A percentile compares a stretch with the other conserved stretches of the same genome.
Conservation (phyloP, 78 protist species). For the Creolimax fragrantissima region DNA sequence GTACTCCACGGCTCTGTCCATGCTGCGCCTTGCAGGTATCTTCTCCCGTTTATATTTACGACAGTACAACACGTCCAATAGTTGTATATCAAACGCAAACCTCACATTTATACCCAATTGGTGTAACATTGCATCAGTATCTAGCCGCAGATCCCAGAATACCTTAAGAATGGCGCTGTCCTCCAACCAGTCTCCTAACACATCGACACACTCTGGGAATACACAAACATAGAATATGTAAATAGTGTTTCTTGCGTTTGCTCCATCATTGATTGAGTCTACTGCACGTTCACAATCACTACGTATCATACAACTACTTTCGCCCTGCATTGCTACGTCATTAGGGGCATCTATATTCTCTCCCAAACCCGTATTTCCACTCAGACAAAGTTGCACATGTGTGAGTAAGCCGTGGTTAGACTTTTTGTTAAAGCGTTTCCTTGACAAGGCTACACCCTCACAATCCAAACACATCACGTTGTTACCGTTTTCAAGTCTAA, state of each 20-base stretch:
- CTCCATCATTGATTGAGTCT: not conserved
- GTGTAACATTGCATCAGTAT: not conserved
- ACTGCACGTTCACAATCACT: no score
- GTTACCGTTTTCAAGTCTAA: not conserved
- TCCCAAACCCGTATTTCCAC: not conserved
- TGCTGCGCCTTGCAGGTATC: not conserved
- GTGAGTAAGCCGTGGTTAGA: not conserved
- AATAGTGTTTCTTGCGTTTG: not conserved
- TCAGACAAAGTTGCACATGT: not conserved
- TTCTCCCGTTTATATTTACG: not conserved
- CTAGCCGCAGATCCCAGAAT: not conserved
- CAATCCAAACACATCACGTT: not conserved
- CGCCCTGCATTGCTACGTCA: not conserved
- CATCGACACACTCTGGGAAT: not conserved
- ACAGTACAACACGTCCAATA: not conserved
- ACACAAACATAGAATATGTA: not conserved
- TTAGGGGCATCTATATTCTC: not conserved
- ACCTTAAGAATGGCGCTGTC: not conserved
- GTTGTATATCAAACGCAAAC: not conserved
- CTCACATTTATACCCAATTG: not conserved
- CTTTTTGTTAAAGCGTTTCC: not conserved
- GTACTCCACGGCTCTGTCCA: not conserved
- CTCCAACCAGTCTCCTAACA: not conserved
- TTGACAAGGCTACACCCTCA: not conserved
- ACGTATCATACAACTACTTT: no score